A percentile compares a stretch with the other conserved stretches of the same genome.
Evolutionary conservation across 768 basidiomycete species (phyloP).

Genomic region (Lentinula edodes): DNA sequence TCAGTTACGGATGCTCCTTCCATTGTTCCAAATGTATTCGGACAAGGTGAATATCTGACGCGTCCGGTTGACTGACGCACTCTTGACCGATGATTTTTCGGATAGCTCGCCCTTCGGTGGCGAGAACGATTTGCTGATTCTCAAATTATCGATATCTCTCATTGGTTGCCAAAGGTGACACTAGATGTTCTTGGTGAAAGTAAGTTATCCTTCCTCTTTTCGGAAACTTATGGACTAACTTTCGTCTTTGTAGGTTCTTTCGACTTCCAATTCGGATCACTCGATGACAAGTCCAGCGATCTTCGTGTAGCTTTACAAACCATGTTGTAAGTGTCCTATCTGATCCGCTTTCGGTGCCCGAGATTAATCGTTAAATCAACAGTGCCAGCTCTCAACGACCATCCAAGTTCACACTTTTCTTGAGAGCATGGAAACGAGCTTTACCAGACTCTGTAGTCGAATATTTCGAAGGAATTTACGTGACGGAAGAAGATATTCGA

Average conservation of each 20-base stretch:
- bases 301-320: neutral
- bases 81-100: neutral
- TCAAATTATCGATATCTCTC: slow-evolving; percentile 16
- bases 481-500: slow-evolving; percentile 9
- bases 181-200: slow-evolving; percentile 31
- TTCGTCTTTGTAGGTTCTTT: slow-evolving; percentile 18
- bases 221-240: neutral
- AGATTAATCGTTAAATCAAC: neutral
- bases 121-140: slow-evolving; percentile 14
- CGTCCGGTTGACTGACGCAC: slow-evolving; percentile 13
- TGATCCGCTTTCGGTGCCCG: neutral
- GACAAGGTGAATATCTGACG: slow-evolving; percentile 13
- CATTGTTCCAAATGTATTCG: slow-evolving; percentile 19
- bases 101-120: slow-evolving; percentile 21
- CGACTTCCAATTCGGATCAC: slow-evolving; percentile 18
- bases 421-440: neutral
- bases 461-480: neutral
- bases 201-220: slow-evolving; percentile 4
- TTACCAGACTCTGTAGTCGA: neutral
- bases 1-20: slow-evolving; percentile 21
- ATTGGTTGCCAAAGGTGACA: slow-evolving; percentile 24
- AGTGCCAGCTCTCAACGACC: neutral
- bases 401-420: neutral
- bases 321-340: neutral
- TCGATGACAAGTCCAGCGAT: slow-evolving; percentile 3